Base-by-base conservation (phyloP, 805 yeast genomes). In the Lipomyces kockii region DNA sequence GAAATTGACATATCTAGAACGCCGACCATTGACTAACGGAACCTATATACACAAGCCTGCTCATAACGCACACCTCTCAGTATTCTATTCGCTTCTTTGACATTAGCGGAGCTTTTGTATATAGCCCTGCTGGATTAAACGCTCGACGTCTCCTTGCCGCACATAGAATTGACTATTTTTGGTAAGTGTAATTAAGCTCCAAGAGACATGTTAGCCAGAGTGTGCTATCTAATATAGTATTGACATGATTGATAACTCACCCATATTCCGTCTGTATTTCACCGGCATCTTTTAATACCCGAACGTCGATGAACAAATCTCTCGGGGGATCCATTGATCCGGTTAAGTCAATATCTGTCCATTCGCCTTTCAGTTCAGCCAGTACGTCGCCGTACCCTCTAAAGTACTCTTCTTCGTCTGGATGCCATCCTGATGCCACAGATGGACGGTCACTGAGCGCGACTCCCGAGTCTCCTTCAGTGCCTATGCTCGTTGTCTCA, bases 211-310 rank as follows among this genome's bases (percentile, higher is more conserved):
- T 54, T 49, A 69, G 63, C 35, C 29, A 14, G 12, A 22, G 39
- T 14, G 49, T 25, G 34, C 25, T 59, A 66, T 60, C 35, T 34
- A 39, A 57, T 29, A 25, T 11, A 46, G 20, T 34, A 22, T 32
- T 22, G 17, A 22, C 25, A 6, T 29, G 7, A 29, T n/a, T 14
- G 25, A 12, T 3, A 35, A 61, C 77, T 29, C 61, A 75, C 77
- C 98, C 99, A 74, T 94, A 94, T 77, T 94, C 99, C 0, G 99
- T 95, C 76, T 93, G 97, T 46, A 94, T 92, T 76, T 95, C 98
- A 1, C 99, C 99, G 0, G 97, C 98, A 74, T 94, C 97, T 76
- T 90, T 90, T 61, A 94, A 79, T 7, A 94, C 98, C 66, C 99
- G 81, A 3, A 95, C 98, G 75, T 94, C 99, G 9, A 94, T 90